A percentile compares a stretch with the other conserved stretches of the same genome.
phyloP scores from a whole-genome alignment of 768 basidiomycete genomes.

The Mycena olivaceomarginata region DNA sequence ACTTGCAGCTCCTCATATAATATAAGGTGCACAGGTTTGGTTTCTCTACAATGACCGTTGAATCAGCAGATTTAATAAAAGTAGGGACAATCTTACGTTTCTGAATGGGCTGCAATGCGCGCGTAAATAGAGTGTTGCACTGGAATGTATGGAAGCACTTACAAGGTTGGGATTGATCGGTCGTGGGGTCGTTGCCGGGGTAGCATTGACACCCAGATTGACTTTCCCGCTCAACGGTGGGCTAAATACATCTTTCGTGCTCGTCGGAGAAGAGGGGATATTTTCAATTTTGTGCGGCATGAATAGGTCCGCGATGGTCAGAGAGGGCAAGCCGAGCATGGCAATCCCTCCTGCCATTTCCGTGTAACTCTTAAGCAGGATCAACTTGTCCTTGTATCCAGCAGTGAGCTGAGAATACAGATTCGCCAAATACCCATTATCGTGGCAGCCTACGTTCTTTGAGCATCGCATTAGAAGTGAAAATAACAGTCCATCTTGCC shows the following conservation, averaged over 20 bases:
- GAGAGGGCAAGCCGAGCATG: constrained; percentile 71
- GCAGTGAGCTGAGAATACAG: constrained; percentile 80
- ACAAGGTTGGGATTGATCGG: constrained; percentile 26
- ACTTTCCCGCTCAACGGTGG: constrained; percentile 38
- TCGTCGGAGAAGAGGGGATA: constrained; percentile 7
- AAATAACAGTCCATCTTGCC: constrained; percentile 56
- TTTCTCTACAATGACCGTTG: constrained; percentile 21
- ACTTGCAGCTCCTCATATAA: constrained; percentile 39
- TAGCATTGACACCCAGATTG: constrained; percentile 6
- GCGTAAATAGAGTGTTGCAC: background rate
- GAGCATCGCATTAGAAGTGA: constrained; percentile 30
- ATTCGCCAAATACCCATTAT: constrained; percentile 83
- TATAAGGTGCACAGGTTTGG: constrained; percentile 34
- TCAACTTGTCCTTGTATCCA: constrained; percentile 78
- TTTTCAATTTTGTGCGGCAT: constrained; percentile 71
- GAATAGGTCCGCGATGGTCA: constrained; percentile 76
- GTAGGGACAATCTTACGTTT: constrained; percentile 20
- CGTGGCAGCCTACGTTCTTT: constrained; percentile 74
- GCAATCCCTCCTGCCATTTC: constrained; percentile 78
- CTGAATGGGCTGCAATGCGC: constrained; percentile 10
- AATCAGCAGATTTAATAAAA: background rate
- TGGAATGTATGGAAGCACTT: background rate
- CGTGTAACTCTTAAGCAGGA: constrained; percentile 78
- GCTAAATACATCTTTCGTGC: background rate
- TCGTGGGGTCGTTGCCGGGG: constrained; percentile 6